phyloP scores from a whole-genome alignment of 805 yeast species.

The Lachancea waltii region DNA sequence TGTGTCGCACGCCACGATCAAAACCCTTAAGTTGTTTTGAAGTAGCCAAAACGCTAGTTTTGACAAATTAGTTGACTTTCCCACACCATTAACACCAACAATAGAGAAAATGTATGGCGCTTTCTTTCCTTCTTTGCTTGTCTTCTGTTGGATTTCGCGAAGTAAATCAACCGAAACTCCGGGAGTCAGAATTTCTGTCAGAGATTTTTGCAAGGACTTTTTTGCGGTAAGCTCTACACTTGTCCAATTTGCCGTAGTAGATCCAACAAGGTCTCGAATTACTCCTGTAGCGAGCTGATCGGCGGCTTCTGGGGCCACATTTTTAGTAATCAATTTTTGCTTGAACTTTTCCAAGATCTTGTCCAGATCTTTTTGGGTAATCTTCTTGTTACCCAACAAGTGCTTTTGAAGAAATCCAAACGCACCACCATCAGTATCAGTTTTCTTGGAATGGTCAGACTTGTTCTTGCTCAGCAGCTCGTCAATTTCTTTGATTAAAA shows the following conservation, averaged over 20 bases:
- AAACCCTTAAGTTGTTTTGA: slow-evolving; percentile 78
- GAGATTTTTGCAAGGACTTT: slow-evolving; percentile 51
- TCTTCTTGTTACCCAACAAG: slow-evolving; percentile 62
- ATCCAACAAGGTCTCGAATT: slow-evolving; percentile 60
- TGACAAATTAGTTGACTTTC: slow-evolving; percentile 91
- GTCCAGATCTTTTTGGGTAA: slow-evolving; percentile 56
- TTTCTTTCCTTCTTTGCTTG: slow-evolving; percentile 21
- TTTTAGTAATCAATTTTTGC: slow-evolving; percentile 75
- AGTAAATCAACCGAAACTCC: slow-evolving; percentile 82
- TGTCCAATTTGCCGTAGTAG: slow-evolving; percentile 67
- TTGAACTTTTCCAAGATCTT: slow-evolving; percentile 59
- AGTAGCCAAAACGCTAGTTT: slow-evolving; percentile 92
- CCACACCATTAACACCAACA: slow-evolving; percentile 97
- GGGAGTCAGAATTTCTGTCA: slow-evolving; percentile 80
- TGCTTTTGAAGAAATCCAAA: slow-evolving; percentile 52
- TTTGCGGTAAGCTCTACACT: slow-evolving; percentile 68
- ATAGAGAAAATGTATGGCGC: slow-evolving; percentile 92
- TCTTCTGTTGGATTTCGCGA: slow-evolving; percentile 60
- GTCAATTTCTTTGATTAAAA: slow-evolving; percentile 57
- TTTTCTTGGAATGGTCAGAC: neutral
- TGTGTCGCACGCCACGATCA: slow-evolving; percentile 96
- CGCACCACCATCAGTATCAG: slow-evolving; percentile 32
- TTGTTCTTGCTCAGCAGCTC: slow-evolving; percentile 29
- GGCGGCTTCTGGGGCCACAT: slow-evolving; percentile 89
- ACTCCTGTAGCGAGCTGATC: slow-evolving; percentile 63